Conservation (phyloP, 1,284 basidiomycete genomes). For the Ceratobasidium sp. region DNA sequence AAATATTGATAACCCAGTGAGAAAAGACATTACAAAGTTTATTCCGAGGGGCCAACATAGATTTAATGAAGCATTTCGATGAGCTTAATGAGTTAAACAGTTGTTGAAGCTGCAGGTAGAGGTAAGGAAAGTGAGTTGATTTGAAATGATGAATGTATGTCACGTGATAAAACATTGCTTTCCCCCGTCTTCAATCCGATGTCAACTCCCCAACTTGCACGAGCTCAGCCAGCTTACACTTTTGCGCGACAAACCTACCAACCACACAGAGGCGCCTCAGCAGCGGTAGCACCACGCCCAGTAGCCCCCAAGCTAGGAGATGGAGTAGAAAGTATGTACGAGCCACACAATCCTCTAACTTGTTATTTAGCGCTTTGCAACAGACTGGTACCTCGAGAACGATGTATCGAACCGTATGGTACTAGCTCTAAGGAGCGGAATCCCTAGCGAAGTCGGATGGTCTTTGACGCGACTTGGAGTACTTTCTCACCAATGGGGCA, state of each 20-base stretch:
- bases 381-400: constrained; percentile 83
- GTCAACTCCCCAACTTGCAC: constrained; percentile 33
- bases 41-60: too few species aligned
- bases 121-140: constrained; percentile 7
- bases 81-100: too few species aligned
- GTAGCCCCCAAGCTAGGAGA: constrained; percentile 4
- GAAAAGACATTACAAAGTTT: too few species aligned
- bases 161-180: constrained; percentile 4
- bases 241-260: constrained; percentile 23
- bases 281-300: background rate
- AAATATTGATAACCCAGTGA: too few species aligned
- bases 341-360: background rate
- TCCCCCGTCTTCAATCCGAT: background rate
- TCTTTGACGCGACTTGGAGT: constrained; percentile 80
- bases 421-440: constrained; percentile 78
- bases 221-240: constrained; percentile 15
- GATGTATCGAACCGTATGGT: constrained; percentile 81
- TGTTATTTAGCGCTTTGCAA: background rate
- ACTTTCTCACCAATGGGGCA: constrained; percentile 69
- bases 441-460: constrained; percentile 80
- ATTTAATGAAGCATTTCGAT: too few species aligned
- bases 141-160: background rate
- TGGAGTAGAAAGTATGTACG: constrained; percentile 11
- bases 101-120: too few species aligned
- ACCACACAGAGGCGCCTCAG: constrained; percentile 13